Percentiles rank a stretch among this genome's conserved stretches.
phyloP scores from a whole-genome alignment of 2,329 filamentous ascomycete genomes.

The Orbilia javanica region DNA sequence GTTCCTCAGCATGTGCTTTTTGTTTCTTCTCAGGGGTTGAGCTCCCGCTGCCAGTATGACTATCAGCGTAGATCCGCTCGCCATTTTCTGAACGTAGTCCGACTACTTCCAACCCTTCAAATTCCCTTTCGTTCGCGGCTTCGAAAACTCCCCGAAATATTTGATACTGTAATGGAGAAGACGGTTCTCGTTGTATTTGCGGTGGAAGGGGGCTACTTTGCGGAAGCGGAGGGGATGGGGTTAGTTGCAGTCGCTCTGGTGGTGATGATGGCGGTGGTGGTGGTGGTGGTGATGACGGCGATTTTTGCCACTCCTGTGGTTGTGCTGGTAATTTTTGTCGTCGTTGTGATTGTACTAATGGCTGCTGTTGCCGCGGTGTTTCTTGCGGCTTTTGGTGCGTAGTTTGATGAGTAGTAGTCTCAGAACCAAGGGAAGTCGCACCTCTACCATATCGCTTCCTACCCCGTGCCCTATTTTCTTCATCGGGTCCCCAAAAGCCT shows the following conservation, averaged over 20 bases:
- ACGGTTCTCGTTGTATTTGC: neutral
- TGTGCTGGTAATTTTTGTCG: neutral
- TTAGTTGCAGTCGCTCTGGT: neutral
- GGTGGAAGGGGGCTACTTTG: neutral
- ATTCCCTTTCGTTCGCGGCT: neutral
- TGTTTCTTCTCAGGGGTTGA: neutral
- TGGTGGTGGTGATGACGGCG: neutral
- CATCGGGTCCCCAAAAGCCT: neutral
- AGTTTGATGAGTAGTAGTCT: no score
- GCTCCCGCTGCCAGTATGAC: neutral
- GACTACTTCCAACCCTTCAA: conserved; percentile 2
- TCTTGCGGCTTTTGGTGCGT: neutral
- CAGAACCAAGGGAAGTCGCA: no score
- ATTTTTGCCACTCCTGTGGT: no score
- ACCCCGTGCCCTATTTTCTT: neutral
- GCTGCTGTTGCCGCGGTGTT: neutral
- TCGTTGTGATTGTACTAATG: neutral
- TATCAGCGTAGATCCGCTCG: neutral
- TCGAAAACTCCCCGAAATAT: neutral
- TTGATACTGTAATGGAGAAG: neutral
- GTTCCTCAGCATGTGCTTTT: neutral
- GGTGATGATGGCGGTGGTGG: neutral
- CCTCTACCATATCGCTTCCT: neutral
- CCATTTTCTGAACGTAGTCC: neutral
- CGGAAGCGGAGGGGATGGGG: neutral